Base-by-base conservation (phyloP, 805 yeast genomes). In the Starmerella stellata region DNA sequence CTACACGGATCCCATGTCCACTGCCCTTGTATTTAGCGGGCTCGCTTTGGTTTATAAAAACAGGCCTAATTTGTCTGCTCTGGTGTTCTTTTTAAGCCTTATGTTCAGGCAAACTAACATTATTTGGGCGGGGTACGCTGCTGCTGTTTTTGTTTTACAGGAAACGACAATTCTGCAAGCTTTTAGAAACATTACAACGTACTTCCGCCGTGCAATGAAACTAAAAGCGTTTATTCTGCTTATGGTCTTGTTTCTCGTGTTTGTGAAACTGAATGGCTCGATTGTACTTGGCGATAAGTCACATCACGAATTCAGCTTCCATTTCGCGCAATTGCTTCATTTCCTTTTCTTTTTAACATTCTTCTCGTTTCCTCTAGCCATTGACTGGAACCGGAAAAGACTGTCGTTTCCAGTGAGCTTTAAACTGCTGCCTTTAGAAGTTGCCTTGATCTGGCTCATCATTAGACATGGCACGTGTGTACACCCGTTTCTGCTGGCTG, bases 1-100 rank as follows among this genome's bases (percentile, higher is more conserved):
- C 59, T 90, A 90, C 58, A 90, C 98, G 0, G 98, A 90, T 53
- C 76, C 83, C 1, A 85, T 95, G 96, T 71, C 95, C 0, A 70
- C 90, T 0, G 66, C 79, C 1, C 60, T 80, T 21, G 67, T 85
- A 5, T 43, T 80, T 11, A 62, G 74, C 25, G 63, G 73, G 4
- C 51, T 67, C 47, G 14, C 48, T 40, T 44, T 20, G 19, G 44
- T 5, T 32, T 43, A 2, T 5, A 17, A 32, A 2, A 4, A 18
- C 55, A 58, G 17, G 46, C 63, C 7, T 38, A 43, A 5, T 24
- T 63, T 5, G 1, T 64, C 82, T 41, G 76, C 77, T 0, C 2
- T 68, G 4, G 47, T 75, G 20, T 79, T 80, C 0, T 13, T 29
- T 9, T 65, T 73, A 4, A 77, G 93, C 51, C 62, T 90, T 28